Conservation (phyloP, 2,329 filamentous ascomycete species). For the Hypoxylon sp. region DNA sequence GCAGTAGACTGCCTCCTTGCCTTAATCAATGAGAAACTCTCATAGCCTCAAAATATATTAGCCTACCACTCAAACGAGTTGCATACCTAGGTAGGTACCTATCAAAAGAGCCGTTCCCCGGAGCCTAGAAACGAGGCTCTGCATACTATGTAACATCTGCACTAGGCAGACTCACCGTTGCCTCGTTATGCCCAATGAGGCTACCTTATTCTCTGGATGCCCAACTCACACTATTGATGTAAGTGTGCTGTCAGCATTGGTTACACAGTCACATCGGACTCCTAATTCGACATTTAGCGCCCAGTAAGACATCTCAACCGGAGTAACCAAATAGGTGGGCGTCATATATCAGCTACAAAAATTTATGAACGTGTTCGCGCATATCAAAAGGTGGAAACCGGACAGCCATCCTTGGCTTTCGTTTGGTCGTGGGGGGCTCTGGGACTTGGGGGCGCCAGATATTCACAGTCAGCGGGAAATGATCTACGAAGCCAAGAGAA, state of each 20-base stretch:
- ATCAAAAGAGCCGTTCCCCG: slow-evolving; percentile 10
- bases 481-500: slow-evolving; percentile 38
- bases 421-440: slow-evolving; percentile 19
- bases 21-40: slow-evolving; percentile 23
- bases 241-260: slow-evolving; percentile 32
- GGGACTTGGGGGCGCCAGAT: background rate
- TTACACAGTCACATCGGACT: slow-evolving; percentile 24
- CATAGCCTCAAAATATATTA: slow-evolving; percentile 9
- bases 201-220: slow-evolving; percentile 25
- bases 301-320: slow-evolving; percentile 34
- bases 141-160: background rate
- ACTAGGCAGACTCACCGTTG: slow-evolving; percentile 7
- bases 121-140: slow-evolving; percentile 1
- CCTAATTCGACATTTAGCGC: slow-evolving; percentile 35
- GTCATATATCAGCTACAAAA: slow-evolving; percentile 28
- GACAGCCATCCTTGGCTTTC: slow-evolving; percentile 13
- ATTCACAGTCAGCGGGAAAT: slow-evolving; percentile 21
- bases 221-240: slow-evolving; percentile 39
- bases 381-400: slow-evolving; percentile 24
- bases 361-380: slow-evolving; percentile 19
- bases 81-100: background rate
- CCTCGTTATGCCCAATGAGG: slow-evolving; percentile 28
- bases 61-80: slow-evolving; percentile 6
- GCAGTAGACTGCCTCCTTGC: slow-evolving; percentile 14
- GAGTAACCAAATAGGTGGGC: slow-evolving; percentile 30